Conservation (phyloP, 2,329 filamentous ascomycete genomes). For the Chaetomium strumarium region DNA sequence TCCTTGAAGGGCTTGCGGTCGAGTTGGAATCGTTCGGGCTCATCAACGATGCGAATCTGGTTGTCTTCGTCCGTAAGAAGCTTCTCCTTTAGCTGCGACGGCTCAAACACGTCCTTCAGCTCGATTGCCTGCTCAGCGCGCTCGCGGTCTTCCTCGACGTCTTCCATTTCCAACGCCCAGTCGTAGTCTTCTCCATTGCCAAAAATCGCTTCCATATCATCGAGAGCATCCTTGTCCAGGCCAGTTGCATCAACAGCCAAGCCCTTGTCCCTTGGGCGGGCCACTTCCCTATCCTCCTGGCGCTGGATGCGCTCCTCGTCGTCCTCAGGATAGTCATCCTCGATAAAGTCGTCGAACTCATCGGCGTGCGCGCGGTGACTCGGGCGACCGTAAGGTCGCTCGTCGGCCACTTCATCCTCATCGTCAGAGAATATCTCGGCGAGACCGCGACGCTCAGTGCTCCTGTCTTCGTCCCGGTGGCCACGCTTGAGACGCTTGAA, state of each 20-base stretch:
- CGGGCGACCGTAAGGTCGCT: constrained; percentile 45
- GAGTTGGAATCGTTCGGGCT: constrained; percentile 91
- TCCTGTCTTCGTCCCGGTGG: constrained; percentile 64
- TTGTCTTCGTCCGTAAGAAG: constrained; percentile 96
- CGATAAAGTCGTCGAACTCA: constrained; percentile 93
- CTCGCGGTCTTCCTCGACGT: constrained; percentile 73
- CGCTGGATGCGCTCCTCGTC: constrained; percentile 70
- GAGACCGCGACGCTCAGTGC: constrained; percentile 62
- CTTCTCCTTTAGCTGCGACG: constrained; percentile 87
- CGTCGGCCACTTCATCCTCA: constrained; percentile 65
- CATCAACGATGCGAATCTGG: constrained; percentile 77
- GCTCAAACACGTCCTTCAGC: constrained; percentile 97
- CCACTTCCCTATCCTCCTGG: constrained; percentile 82
- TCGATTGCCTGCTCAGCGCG: constrained; percentile 79
- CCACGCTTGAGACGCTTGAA: constrained; percentile 96
- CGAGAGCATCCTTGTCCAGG: constrained; percentile 84
- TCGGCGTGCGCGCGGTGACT: constrained; percentile 59
- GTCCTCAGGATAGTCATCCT: constrained; percentile 88
- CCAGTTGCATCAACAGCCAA: constrained; percentile 73
- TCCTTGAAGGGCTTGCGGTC: constrained; percentile 84
- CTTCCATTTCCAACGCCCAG: constrained; percentile 86
- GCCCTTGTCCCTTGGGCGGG: constrained; percentile 65
- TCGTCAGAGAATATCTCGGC: constrained; percentile 95
- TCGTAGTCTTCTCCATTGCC: constrained; percentile 94
- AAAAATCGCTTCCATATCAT: constrained; percentile 95